phyloP scores from a whole-genome alignment of 306 rosid species.

The Trifolium fragiferum region DNA sequence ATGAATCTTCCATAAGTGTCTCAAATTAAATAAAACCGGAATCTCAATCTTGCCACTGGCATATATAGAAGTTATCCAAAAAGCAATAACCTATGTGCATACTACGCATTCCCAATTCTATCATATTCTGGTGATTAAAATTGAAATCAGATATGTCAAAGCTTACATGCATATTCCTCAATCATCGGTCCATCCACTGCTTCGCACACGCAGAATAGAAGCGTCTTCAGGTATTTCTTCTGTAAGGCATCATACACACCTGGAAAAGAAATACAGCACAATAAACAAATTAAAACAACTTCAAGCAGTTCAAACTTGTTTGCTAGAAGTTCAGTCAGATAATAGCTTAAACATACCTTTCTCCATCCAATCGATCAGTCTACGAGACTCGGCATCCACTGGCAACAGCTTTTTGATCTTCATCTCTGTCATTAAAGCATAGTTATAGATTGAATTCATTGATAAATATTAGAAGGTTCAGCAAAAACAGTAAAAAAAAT shows the following conservation, averaged over 20 bases:
- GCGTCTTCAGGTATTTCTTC: conserved; percentile 86
- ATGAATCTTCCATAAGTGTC: conserved; percentile 31
- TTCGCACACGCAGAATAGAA: conserved; percentile 84
- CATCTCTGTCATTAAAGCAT: conserved; percentile 67
- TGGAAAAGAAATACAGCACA: conserved; percentile 39
- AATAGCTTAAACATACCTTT: conserved; percentile 56
- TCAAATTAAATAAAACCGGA: conserved; percentile 1
- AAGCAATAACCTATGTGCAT: not conserved
- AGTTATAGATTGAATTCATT: conserved; percentile 37
- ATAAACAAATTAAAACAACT: conserved; percentile 15
- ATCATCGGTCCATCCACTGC: conserved; percentile 89
- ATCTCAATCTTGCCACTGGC: conserved; percentile 1
- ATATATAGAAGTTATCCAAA: conserved; percentile 22
- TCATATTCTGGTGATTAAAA: conserved; percentile 22
- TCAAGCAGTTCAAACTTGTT: conserved; percentile 4
- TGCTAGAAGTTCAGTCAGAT: conserved; percentile 24
- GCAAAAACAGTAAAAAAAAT: not conserved
- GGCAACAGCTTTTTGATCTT: conserved; percentile 96
- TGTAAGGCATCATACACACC: conserved; percentile 92
- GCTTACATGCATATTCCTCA: conserved; percentile 95
- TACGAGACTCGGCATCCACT: conserved; percentile 88
- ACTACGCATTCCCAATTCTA: conserved; percentile 13
- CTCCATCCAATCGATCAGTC: conserved; percentile 99
- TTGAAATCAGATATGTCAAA: conserved; percentile 23
- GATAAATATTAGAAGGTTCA: not conserved